Percentiles rank a stretch among this genome's conserved stretches.
These are phyloP conservation scores for Paradendryphiella salina DNA, from an alignment of 2,329 filamentous ascomycete species.

Conservation along the genomic window DNA sequence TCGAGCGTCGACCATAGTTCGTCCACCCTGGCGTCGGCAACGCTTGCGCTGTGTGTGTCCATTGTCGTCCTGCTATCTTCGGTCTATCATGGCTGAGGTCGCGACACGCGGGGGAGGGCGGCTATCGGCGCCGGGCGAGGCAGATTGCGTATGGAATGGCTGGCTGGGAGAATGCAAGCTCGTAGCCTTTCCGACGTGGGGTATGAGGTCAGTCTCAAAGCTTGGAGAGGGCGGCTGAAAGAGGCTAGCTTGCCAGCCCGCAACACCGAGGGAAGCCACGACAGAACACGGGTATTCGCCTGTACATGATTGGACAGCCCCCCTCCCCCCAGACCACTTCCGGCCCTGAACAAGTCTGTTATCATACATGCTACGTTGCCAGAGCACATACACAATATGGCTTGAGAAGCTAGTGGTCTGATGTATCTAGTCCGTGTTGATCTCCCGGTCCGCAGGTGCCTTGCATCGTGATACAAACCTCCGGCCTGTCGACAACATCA, in stretches of 20 bases:
- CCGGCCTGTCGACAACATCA: background rate
- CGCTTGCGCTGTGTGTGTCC: slow-evolving; percentile 74
- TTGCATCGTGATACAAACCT: background rate
- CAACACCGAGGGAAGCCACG: slow-evolving; percentile 22
- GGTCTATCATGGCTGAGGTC: slow-evolving; percentile 46
- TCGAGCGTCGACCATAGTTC: slow-evolving; percentile 84
- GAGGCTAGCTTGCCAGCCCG: slow-evolving; percentile 26
- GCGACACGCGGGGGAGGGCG: slow-evolving; percentile 26
- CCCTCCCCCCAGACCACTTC: background rate
- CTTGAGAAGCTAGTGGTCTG: background rate
- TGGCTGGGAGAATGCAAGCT: slow-evolving; percentile 18
- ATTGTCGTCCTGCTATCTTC: slow-evolving; percentile 56
- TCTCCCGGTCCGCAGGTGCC: background rate
- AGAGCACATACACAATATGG: background rate
- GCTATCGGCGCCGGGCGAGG: slow-evolving; percentile 25
- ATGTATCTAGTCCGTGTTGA: background rate
- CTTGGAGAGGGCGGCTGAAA: slow-evolving; percentile 25
- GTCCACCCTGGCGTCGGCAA: slow-evolving; percentile 79
- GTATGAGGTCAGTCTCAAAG: slow-evolving; percentile 37
- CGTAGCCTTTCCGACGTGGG: slow-evolving; percentile 32
- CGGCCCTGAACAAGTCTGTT: background rate
- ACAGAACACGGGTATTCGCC: slow-evolving; percentile 15
- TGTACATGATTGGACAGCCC: slow-evolving; percentile 22
- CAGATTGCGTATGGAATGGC: slow-evolving; percentile 29
- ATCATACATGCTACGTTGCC: background rate